Base-by-base conservation (phyloP, 495 filamentous ascomycete genomes). In the Hyaloscypha variabilis region DNA sequence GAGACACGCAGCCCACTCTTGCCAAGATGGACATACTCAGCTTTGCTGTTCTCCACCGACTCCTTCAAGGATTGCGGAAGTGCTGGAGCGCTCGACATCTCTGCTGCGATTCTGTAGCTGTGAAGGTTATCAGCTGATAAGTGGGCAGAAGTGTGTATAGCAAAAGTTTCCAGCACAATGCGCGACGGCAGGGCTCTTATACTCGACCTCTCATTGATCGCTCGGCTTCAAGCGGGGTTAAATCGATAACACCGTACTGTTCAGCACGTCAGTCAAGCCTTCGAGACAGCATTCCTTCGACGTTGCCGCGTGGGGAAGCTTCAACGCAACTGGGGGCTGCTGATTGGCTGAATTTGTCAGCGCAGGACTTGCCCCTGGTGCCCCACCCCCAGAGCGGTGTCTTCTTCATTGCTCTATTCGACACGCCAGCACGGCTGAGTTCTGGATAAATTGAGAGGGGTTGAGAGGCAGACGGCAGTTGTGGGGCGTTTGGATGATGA, bases 1-100 rank as follows among this genome's bases (percentile, higher is more conserved):
- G 85, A 87, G 63, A 87, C 79, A 65, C 83, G 82, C 21, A 87
- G 78, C 28, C 85, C 85, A 19, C 81, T 85, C 25, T 80, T 81
- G 13, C 85, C 85, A 4, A 88, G 78, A 23, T 79, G 82, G 54
- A 67, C 65, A 69, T 72, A 72, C 29, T 70, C 70, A 10, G 64
- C 72, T 50, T 74, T 72, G 63, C 60, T 71, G 39, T 59, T 58
- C 60, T 73, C 67, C 26, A 72, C 24, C 4, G 67, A 70, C 46
- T 57, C 58, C 13, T 46, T 55, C 25, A 72, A 46, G 19, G 55
- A 62, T 19, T 49, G 6, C 8, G 67, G 70, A 3, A 67, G n/a
- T 30, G 23, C 53, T 62, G 60, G 54, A 57, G 56, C 14, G n/a
- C 26, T 29, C 25, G 53, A 31, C 63, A 65, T 65, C 17, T 64